Conservation (phyloP, 768 basidiomycete genomes). For the Gelatoporia subvermispora region DNA sequence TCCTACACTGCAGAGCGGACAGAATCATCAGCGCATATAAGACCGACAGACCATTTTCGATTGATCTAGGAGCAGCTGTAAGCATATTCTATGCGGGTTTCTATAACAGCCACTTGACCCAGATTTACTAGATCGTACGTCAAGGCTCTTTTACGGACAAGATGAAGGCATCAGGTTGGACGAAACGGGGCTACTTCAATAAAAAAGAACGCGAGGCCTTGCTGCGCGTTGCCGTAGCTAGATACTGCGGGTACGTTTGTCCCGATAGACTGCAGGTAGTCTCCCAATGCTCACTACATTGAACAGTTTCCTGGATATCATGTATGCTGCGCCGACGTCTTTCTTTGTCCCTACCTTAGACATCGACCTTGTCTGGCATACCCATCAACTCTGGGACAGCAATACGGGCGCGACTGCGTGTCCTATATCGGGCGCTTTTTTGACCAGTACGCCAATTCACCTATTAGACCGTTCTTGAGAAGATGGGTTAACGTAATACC, state of each 20-base stretch:
- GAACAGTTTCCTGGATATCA: slow-evolving; percentile 50
- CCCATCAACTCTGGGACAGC: slow-evolving; percentile 53
- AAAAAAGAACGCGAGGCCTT: slow-evolving; percentile 33
- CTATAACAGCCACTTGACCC: slow-evolving; percentile 5
- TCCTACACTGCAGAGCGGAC: slow-evolving; percentile 24
- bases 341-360: slow-evolving; percentile 62
- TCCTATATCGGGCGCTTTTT: slow-evolving; percentile 40
- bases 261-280: neutral
- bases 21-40: slow-evolving; percentile 49
- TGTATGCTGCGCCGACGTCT: slow-evolving; percentile 35
- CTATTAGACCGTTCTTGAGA: too few relatives aligned
- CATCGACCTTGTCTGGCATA: slow-evolving; percentile 75
- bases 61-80: slow-evolving; percentile 56
- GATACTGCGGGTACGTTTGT: slow-evolving; percentile 52
- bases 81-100: slow-evolving; percentile 5
- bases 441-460: too few relatives aligned
- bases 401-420: slow-evolving; percentile 44
- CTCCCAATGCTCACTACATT: too few relatives aligned
- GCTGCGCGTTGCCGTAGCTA: slow-evolving; percentile 43
- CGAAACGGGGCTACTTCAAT: slow-evolving; percentile 37
- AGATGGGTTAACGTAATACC: too few relatives aligned
- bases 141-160: slow-evolving; percentile 52
- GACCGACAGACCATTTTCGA: slow-evolving; percentile 47
- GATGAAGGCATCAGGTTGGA: slow-evolving; percentile 51
- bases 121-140: slow-evolving; percentile 40